A percentile compares a stretch with the other conserved stretches of the same genome.
phyloP scores from a whole-genome alignment of 805 yeast species.

The Debaryomyces tyrocola region DNA sequence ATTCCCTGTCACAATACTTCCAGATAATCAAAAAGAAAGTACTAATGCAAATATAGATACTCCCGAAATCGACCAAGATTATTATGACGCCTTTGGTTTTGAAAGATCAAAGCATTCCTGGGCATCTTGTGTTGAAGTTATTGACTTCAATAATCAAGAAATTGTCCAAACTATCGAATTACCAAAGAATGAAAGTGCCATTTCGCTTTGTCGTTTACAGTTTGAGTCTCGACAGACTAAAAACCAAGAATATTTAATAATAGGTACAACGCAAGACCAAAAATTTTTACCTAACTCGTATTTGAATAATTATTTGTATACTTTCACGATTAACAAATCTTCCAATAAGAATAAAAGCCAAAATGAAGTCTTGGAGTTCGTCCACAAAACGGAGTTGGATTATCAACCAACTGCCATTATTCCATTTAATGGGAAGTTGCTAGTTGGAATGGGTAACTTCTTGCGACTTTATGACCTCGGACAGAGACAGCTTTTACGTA shows the following conservation, averaged over 20 bases:
- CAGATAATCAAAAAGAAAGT: constrained; percentile 13
- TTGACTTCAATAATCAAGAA: constrained; percentile 33
- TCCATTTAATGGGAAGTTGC: constrained; percentile 54
- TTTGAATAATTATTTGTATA: constrained; percentile 29
- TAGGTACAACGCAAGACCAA: constrained; percentile 41
- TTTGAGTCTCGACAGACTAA: constrained; percentile 23
- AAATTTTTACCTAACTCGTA: constrained; percentile 25
- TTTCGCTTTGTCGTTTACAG: constrained; percentile 33
- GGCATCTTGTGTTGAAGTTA: constrained; percentile 57
- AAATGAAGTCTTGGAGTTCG: constrained; percentile 33
- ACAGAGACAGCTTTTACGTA: constrained; percentile 71
- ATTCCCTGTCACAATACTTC: constrained; percentile 10
- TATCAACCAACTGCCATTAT: constrained; percentile 47
- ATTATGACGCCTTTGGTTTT: constrained; percentile 49
- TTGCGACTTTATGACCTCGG: constrained; percentile 74
- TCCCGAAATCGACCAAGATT: constrained; percentile 25
- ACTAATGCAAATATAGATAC: neutral
- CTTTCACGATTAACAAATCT: constrained; percentile 37
- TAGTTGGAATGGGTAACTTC: constrained; percentile 55
- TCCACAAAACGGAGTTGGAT: constrained; percentile 63
- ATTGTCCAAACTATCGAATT: constrained; percentile 48
- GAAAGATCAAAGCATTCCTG: constrained; percentile 27
- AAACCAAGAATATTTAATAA: constrained; percentile 38
- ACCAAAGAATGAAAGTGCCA: constrained; percentile 40
- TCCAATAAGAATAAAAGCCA: constrained; percentile 4